phyloP scores from a whole-genome alignment of 768 basidiomycete genomes.

The Mycena chlorophos region DNA sequence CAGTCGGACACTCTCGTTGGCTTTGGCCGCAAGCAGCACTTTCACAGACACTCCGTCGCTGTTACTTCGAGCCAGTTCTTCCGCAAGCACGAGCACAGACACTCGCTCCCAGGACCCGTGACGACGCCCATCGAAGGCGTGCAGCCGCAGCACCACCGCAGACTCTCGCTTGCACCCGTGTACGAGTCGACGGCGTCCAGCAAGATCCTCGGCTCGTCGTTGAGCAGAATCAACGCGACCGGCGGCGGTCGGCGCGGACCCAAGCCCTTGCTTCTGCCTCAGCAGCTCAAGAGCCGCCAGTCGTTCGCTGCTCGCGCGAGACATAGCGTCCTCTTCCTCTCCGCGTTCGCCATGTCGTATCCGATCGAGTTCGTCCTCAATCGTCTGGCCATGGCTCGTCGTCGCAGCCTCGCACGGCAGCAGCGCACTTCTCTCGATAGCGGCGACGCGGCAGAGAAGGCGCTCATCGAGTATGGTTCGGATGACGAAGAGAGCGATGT shows the following conservation, averaged over 20 bases:
- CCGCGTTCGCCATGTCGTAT: neutral
- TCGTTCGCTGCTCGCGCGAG: neutral
- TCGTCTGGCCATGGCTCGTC: neutral
- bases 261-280: slow-evolving; percentile 14
- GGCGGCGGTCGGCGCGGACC: slow-evolving; percentile 2
- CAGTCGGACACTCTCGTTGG: slow-evolving; percentile 16
- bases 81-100: neutral
- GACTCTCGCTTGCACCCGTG: slow-evolving; percentile 10
- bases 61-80: neutral
- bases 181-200: slow-evolving; percentile 4
- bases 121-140: neutral
- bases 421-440: neutral
- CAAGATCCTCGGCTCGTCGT: neutral
- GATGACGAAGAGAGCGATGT: neutral
- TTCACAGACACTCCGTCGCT: slow-evolving; percentile 7
- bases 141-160: slow-evolving; percentile 1
- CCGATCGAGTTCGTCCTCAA: neutral
- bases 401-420: neutral
- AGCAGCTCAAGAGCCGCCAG: slow-evolving; percentile 2
- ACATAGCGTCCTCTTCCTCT: neutral
- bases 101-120: neutral
- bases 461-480: neutral
- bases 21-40: slow-evolving; percentile 16
- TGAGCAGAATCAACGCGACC: neutral
- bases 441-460: neutral